Evolutionary conservation across 768 basidiomycete species (phyloP).

Genomic region (Gyrodon lividus): DNA sequence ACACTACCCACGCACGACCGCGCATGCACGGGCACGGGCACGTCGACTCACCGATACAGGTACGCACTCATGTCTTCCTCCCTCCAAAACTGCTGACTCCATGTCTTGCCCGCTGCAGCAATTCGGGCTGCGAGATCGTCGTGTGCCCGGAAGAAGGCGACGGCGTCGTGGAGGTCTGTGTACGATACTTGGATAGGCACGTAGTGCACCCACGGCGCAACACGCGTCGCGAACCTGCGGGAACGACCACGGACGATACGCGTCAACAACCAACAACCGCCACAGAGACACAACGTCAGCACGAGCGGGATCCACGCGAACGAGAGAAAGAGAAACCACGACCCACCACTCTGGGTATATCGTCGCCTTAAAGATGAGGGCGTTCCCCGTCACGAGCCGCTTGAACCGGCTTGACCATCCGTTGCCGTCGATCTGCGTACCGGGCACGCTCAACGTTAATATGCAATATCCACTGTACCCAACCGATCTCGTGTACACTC

Average conservation of each 20-base stretch:
- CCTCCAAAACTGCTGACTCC: conserved; percentile 60
- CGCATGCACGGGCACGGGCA: rapidly evolving
- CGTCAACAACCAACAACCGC: not conserved
- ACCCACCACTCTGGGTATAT: conserved; percentile 74
- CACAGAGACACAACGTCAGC: not conserved
- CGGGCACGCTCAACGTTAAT: not conserved
- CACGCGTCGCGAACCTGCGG: conserved; percentile 52
- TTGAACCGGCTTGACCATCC: conserved; percentile 75
- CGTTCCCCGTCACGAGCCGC: conserved; percentile 58
- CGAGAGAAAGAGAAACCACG: not conserved
- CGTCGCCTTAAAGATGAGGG: conserved; percentile 66
- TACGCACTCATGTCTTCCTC: conserved; percentile 60
- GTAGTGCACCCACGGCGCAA: conserved; percentile 73
- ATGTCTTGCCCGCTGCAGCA: conserved; percentile 52
- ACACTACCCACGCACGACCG: not conserved
- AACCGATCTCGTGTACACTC: conserved; percentile 20
- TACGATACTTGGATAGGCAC: conserved; percentile 66
- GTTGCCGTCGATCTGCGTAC: conserved; percentile 54
- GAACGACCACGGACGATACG: not conserved
- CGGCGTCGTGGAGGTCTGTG: conserved; percentile 65
- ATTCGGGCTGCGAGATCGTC: conserved; percentile 59
- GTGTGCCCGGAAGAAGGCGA: conserved; percentile 72
- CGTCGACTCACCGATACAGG: conserved; percentile 46
- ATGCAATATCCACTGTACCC: too few species aligned
- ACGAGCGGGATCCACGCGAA: not conserved